These are phyloP conservation scores for Coemansia sp. DNA, from an alignment of 371 early-diverging fungal genomes.

Conservation along the genomic window DNA sequence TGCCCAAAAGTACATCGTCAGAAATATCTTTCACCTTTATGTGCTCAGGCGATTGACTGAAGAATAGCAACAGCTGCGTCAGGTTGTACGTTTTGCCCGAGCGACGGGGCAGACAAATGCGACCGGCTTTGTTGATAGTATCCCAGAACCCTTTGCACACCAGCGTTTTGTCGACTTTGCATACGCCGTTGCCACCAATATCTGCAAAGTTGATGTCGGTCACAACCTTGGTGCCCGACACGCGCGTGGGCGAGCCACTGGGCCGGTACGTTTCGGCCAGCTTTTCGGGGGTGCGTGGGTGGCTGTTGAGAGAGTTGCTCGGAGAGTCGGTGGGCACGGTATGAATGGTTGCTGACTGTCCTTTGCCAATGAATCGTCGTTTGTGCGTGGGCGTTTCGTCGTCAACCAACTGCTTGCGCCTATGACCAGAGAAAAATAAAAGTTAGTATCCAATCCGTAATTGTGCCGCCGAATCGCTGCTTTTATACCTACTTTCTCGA, in stretches of 20 bases:
- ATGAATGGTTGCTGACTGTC: background rate
- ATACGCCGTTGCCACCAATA: background rate
- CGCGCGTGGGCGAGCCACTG: constrained; percentile 37
- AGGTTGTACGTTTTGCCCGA: constrained; percentile 45
- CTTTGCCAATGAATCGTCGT: background rate
- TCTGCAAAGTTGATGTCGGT: background rate
- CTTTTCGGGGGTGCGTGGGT: constrained; percentile 19
- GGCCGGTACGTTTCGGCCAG: constrained; percentile 24
- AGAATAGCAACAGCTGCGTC: constrained; percentile 36
- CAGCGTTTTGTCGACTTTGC: constrained; percentile 39
- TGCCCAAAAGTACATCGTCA: background rate
- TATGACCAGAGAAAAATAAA: background rate
- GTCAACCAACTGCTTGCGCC: background rate
- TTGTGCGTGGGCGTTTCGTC: background rate
- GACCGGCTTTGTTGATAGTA: constrained; percentile 1
- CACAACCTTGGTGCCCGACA: constrained; percentile 35
- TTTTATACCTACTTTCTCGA: background rate
- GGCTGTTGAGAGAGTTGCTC: background rate
- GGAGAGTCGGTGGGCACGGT: background rate
- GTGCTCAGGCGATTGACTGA: constrained; percentile 20
- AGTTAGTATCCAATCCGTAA: background rate
- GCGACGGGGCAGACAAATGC: constrained; percentile 34
- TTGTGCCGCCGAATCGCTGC: background rate
- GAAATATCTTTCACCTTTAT: constrained; percentile 4
- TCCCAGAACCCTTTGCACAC: constrained; percentile 43